Evolutionary conservation across 371 early-diverging fungal species (phyloP).

Genomic region (Conidiobolus coronatus): DNA sequence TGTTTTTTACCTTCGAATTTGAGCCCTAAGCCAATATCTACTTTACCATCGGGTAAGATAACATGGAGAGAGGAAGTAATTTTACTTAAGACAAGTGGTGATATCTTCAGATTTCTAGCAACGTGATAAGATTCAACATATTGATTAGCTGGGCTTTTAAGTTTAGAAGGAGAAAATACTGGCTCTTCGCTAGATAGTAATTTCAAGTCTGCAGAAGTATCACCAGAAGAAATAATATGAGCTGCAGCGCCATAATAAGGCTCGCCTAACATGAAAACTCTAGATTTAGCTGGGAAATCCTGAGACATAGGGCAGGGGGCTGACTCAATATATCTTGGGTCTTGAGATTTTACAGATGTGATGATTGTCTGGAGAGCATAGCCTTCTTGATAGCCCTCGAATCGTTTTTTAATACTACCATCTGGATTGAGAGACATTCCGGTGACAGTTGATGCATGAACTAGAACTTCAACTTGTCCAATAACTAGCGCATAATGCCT

Average conservation of each 20-base stretch:
- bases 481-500: background rate
- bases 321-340: slow-evolving; percentile 39
- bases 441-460: background rate
- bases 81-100: slow-evolving; percentile 41
- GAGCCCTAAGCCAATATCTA: slow-evolving; percentile 65
- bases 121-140: slow-evolving; percentile 28
- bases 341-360: slow-evolving; percentile 26
- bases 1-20: slow-evolving; percentile 70
- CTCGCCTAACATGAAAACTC: slow-evolving; percentile 41
- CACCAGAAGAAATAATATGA: slow-evolving; percentile 27
- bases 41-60: slow-evolving; percentile 11
- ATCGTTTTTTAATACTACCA: slow-evolving; percentile 71
- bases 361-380: slow-evolving; percentile 49
- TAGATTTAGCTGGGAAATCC: slow-evolving; percentile 40
- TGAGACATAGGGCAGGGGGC: slow-evolving; percentile 23
- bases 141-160: slow-evolving; percentile 13
- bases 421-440: slow-evolving; percentile 42
- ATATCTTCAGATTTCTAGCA: slow-evolving; percentile 31
- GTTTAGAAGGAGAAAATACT: slow-evolving; percentile 25
- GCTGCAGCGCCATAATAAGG: slow-evolving; percentile 47
- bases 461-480: background rate
- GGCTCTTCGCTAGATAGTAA: slow-evolving; percentile 16
- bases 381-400: slow-evolving; percentile 28
- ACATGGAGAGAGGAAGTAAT: slow-evolving; percentile 62
- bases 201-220: background rate